Conservation (phyloP, 108 stramenopile genomes). For the Licmophora abbreviata region DNA sequence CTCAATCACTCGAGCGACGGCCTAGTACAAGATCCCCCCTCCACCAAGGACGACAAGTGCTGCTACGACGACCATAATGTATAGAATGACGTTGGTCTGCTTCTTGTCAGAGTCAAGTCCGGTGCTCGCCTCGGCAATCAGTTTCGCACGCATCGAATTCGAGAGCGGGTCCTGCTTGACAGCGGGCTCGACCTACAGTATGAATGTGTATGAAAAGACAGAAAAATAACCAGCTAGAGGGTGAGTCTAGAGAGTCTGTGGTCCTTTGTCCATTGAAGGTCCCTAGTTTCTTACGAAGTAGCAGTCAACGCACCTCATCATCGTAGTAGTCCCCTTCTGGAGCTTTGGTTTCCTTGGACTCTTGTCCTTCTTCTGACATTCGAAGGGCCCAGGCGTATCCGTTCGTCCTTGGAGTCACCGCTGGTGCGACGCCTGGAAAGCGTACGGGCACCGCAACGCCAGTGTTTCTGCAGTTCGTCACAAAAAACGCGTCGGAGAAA, state of each 20-base stretch:
- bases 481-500: too few relatives aligned
- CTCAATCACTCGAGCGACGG: too few relatives aligned
- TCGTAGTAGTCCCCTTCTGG: constrained; percentile 40
- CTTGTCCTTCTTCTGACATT: constrained; percentile 4
- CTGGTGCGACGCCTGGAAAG: too few relatives aligned
- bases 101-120: constrained; percentile 61
- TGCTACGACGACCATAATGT: constrained; percentile 55
- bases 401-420: too few relatives aligned
- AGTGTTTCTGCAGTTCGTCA: too few relatives aligned
- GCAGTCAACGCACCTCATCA: constrained; percentile 30
- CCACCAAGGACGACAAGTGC: constrained; percentile 59
- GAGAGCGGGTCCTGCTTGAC: constrained; percentile 17
- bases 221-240: not conserved
- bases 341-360: not conserved
- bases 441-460: too few relatives aligned
- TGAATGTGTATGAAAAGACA: not conserved
- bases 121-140: constrained; percentile 60
- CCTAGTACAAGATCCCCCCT: constrained; percentile 64
- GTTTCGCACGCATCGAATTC: constrained; percentile 54
- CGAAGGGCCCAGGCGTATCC: too few relatives aligned
- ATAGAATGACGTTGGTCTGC: constrained; percentile 70
- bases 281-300: not conserved
- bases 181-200: constrained; percentile 1
- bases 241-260: not conserved
- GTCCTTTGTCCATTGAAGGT: not conserved